Conservation (phyloP, 306 rosid genomes). For the Lablab purpureus region DNA sequence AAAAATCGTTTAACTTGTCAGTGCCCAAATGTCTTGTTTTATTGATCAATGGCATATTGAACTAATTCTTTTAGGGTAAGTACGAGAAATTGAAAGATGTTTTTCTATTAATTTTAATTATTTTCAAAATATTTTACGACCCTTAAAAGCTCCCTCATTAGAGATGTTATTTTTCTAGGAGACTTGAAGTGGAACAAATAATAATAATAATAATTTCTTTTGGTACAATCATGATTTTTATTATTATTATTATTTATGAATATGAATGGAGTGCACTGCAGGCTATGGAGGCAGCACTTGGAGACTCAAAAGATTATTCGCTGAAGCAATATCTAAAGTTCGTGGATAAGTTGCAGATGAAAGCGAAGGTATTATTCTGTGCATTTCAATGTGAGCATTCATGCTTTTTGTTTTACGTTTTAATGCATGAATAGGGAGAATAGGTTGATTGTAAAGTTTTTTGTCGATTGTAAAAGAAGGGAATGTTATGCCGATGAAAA, state of each 20-base stretch:
- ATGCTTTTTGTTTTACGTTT: conserved; percentile 18
- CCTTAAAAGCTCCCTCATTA: no score
- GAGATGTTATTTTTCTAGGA: no score
- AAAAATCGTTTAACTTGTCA: no score
- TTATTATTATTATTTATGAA: background rate
- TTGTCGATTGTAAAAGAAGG: background rate
- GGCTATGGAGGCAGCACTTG: conserved; percentile 89
- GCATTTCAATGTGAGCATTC: background rate
- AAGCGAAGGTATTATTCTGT: conserved; percentile 69
- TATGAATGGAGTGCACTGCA: conserved; percentile 37
- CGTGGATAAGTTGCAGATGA: conserved; percentile 60
- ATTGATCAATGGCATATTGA: no score
- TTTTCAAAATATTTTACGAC: no score
- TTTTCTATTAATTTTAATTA: no score
- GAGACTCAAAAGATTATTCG: conserved; percentile 80
- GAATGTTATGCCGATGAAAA: background rate
- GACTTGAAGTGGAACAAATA: no score
- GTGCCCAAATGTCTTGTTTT: no score
- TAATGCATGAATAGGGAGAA: background rate
- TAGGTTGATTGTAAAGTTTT: background rate
- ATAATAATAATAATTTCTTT: no score
- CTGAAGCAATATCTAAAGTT: conserved; percentile 86
- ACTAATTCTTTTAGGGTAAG: no score
- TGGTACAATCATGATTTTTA: no score
- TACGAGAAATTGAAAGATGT: no score